Percentiles rank a stretch among this genome's conserved stretches.
phyloP scores from a whole-genome alignment of 805 yeast genomes.

The Hanseniaspora occidentalis region DNA sequence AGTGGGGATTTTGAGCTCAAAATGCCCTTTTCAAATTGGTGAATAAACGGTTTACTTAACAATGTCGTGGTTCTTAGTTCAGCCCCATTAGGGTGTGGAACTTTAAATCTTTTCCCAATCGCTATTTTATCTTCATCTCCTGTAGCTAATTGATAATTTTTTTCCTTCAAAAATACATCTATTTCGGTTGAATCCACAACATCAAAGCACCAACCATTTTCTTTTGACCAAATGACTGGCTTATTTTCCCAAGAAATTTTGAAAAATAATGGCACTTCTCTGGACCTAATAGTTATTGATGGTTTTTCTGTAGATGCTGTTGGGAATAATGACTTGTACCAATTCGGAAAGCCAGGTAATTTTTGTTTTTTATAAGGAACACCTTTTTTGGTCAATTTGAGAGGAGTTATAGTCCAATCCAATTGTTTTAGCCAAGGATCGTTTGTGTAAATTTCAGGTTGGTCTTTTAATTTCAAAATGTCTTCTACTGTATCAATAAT shows the following conservation, averaged over 20 bases:
- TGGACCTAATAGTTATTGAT: conserved; percentile 51
- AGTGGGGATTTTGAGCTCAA: conserved; percentile 57
- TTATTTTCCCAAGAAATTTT: conserved; percentile 74
- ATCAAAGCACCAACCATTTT: conserved; percentile 81
- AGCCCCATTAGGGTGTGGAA: conserved; percentile 86
- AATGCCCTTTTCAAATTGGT: conserved; percentile 60
- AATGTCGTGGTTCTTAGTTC: conserved; percentile 58
- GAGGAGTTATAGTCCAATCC: conserved; percentile 67
- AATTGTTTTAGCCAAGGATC: conserved; percentile 91
- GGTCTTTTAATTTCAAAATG: conserved; percentile 34
- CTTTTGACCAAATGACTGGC: conserved; percentile 71
- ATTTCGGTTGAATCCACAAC: conserved; percentile 28
- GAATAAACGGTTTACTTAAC: conserved; percentile 62
- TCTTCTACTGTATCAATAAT: conserved; percentile 49
- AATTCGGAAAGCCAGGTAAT: conserved; percentile 82
- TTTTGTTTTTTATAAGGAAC: conserved; percentile 59
- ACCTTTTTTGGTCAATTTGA: conserved; percentile 55
- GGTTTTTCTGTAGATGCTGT: conserved; percentile 29
- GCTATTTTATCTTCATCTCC: conserved; percentile 7
- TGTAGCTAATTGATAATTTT: conserved; percentile 25
- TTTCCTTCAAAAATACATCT: conserved; percentile 20
- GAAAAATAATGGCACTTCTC: conserved; percentile 66
- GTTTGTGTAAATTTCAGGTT: conserved; percentile 21
- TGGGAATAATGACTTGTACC: conserved; percentile 61
- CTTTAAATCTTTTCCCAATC: conserved; percentile 34